Conservation (phyloP, 78 protist genomes). For the Cavenderia fasciculata region DNA sequence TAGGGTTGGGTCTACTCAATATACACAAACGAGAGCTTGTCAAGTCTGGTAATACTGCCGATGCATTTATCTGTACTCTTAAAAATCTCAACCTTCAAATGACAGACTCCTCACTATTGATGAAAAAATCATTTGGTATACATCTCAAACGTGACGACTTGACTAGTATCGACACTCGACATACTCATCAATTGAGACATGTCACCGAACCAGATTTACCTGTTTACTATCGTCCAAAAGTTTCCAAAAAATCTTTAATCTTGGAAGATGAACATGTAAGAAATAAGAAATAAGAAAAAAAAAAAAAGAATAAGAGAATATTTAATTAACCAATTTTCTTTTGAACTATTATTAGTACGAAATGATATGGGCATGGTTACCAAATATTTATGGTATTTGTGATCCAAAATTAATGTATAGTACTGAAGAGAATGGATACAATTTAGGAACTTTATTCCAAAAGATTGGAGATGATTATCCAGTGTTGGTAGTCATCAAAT, state of each 20-base stretch:
- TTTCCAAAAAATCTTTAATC: slow-evolving; percentile 36
- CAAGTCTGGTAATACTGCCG: not conserved
- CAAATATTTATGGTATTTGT: slow-evolving; percentile 32
- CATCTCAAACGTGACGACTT: slow-evolving; percentile 26
- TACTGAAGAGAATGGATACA: slow-evolving; percentile 14
- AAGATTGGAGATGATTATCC: not conserved
- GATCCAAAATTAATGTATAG: slow-evolving; percentile 47
- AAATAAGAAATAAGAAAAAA: not conserved
- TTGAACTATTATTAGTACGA: slow-evolving; percentile 15
- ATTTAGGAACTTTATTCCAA: slow-evolving; percentile 25
- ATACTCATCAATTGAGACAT: slow-evolving; percentile 13
- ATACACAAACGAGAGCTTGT: slow-evolving; percentile 26
- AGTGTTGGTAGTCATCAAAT: slow-evolving; percentile 2
- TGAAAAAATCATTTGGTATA: slow-evolving; percentile 41
- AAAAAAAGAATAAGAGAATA: no score
- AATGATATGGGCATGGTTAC: slow-evolving; percentile 70
- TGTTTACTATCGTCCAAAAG: slow-evolving; percentile 49
- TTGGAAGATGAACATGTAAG: slow-evolving; percentile 43
- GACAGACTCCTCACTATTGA: slow-evolving; percentile 10
- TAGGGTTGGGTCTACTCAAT: slow-evolving; percentile 23
- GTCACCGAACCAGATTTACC: slow-evolving; percentile 37
- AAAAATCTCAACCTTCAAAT: slow-evolving; percentile 19
- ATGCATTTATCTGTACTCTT: slow-evolving; percentile 9
- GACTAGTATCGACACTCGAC: slow-evolving; percentile 10
- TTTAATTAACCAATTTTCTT: not conserved